Percentiles rank a stretch among this genome's conserved stretches.
phyloP scores from a whole-genome alignment of 768 basidiomycete genomes.

The Suillus clintonianus region DNA sequence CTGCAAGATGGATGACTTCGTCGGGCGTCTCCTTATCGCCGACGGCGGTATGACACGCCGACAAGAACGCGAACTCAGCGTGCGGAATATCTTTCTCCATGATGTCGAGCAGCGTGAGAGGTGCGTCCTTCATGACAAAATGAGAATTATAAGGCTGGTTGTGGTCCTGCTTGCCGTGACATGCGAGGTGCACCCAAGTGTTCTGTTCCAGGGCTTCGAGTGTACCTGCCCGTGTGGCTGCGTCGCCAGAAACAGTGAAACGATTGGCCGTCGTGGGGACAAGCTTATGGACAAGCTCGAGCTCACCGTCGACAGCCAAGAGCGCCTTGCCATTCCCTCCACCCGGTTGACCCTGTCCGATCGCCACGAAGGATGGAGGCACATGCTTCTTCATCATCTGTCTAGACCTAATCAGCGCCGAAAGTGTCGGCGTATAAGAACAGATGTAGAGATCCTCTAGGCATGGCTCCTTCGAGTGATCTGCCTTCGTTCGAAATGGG shows the following conservation, averaged over 20 bases:
- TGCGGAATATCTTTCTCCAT: neutral
- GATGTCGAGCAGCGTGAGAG: constrained; percentile 4
- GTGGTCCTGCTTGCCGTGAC: constrained; percentile 14
- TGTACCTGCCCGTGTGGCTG: neutral
- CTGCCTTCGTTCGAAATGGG: constrained; percentile 21
- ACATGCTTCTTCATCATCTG: neutral
- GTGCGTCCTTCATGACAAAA: constrained; percentile 1
- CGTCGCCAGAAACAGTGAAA: neutral
- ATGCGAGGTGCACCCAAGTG: constrained; percentile 20
- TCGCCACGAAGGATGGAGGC: neutral
- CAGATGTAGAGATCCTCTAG: constrained; percentile 8
- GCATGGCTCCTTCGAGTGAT: neutral
- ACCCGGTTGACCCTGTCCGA: constrained; percentile 5
- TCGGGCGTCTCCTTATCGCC: constrained; percentile 16
- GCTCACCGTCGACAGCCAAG: neutral
- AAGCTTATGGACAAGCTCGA: constrained; percentile 18
- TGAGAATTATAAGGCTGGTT: constrained; percentile 13
- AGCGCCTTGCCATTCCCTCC: neutral
- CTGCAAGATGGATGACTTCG: constrained; percentile 24
- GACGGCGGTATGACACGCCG: constrained; percentile 25
- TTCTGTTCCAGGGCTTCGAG: neutral
- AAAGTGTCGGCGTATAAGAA: constrained; percentile 12
- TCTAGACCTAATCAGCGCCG: constrained; percentile 11
- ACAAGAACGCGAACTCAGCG: constrained; percentile 15
- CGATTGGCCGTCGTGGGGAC: constrained; percentile 6